Conservation (phyloP, 257 asterid genomes). For the Primulina eburnea region DNA sequence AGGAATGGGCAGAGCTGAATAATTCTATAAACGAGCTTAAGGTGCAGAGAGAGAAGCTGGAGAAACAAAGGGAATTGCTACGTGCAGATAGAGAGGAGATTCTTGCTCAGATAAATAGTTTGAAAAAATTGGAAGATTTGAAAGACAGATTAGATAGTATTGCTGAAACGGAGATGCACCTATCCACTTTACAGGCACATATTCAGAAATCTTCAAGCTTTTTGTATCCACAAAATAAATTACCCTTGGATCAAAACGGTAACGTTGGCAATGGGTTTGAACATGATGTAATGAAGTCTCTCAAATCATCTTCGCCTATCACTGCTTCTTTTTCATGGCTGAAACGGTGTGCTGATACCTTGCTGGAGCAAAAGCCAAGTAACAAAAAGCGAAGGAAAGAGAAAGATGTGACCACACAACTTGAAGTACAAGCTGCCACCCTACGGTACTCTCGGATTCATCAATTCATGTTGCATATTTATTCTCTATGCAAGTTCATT, state of each 20-base stretch:
- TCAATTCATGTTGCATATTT: neutral
- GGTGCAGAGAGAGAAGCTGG: slow-evolving; percentile 82
- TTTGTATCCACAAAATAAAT: slow-evolving; percentile 31
- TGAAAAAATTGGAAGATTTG: slow-evolving; percentile 73
- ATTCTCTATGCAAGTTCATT: slow-evolving; percentile 17
- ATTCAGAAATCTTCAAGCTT: slow-evolving; percentile 34
- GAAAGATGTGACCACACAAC: slow-evolving; percentile 31
- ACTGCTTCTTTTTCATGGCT: slow-evolving; percentile 83
- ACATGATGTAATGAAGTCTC: slow-evolving; percentile 35
- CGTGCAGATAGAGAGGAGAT: slow-evolving; percentile 81
- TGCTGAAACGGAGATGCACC: slow-evolving; percentile 44
- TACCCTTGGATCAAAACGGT: slow-evolving; percentile 35
- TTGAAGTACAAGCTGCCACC: slow-evolving; percentile 37
- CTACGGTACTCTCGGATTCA: slow-evolving; percentile 42
- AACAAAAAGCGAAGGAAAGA: slow-evolving; percentile 64
- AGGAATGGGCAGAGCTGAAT: slow-evolving; percentile 81
- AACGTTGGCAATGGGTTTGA: slow-evolving; percentile 40
- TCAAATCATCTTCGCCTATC: slow-evolving; percentile 57
- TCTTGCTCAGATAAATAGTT: slow-evolving; percentile 62
- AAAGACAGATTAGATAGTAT: slow-evolving; percentile 68
- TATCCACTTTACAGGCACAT: slow-evolving; percentile 37
- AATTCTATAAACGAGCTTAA: slow-evolving; percentile 72
- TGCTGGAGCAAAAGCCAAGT: slow-evolving; percentile 66
- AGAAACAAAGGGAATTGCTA: slow-evolving; percentile 85
- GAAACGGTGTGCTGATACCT: slow-evolving; percentile 82